These are phyloP conservation scores for Huntiella bhutanensis DNA, from an alignment of 2,329 filamentous ascomycete genomes.

Conservation along the genomic window DNA sequence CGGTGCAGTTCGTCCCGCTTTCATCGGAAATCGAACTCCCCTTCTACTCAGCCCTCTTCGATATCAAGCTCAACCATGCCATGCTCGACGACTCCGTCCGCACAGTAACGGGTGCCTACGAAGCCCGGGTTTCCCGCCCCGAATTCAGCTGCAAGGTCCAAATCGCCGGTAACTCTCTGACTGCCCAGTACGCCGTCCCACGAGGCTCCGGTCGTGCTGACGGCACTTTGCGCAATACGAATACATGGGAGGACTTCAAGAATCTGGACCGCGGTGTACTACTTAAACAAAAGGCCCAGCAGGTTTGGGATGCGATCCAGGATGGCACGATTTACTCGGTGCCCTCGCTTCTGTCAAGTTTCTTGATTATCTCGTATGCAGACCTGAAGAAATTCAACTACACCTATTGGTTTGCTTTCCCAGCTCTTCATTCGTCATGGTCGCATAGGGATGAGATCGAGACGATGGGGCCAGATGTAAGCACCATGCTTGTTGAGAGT, in stretches of 20 bases:
- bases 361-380: conserved; percentile 76
- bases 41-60: conserved; percentile 85
- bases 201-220: conserved; percentile 62
- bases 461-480: conserved; percentile 48
- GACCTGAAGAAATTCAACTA: conserved; percentile 96
- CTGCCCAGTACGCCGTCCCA: conserved; percentile 37
- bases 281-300: conserved; percentile 13
- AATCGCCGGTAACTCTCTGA: conserved; percentile 71
- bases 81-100: conserved; percentile 89
- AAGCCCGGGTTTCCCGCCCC: conserved; percentile 56
- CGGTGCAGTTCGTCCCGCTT: conserved; percentile 64
- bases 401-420: conserved; percentile 96
- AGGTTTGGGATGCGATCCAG: conserved; percentile 96
- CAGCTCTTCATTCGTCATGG: conserved; percentile 80
- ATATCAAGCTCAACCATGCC: conserved; percentile 88
- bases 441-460: conserved; percentile 36
- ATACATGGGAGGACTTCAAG: conserved; percentile 86
- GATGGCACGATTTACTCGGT: conserved; percentile 93
- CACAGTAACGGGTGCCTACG: conserved; percentile 71
- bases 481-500: conserved; percentile 57
- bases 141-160: conserved; percentile 76
- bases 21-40: conserved; percentile 85
- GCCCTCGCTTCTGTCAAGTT: conserved; percentile 76
- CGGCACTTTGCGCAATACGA: conserved; percentile 88
- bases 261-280: conserved; percentile 42